Percentiles rank a stretch among this genome's conserved stretches.
Conservation (phyloP, 176 grass and related monocot genomes). For the Eleusine indica region DNA sequence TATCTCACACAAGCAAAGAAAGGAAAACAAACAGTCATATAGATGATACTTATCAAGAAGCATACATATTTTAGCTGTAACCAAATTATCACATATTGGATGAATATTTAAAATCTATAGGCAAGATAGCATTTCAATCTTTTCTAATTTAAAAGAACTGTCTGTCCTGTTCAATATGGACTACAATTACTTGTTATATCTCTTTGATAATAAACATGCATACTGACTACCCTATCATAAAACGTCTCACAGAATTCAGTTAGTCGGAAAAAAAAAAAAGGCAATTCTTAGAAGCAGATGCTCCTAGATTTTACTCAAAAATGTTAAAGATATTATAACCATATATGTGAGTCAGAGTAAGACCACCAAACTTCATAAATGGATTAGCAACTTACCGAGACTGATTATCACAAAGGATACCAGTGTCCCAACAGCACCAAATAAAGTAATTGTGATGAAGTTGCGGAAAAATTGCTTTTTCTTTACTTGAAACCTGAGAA, state of each 20-base stretch:
- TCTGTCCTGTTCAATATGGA: not conserved
- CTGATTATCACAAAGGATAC: conserved; percentile 88
- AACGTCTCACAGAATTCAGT: not conserved
- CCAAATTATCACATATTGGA: conserved; percentile 1
- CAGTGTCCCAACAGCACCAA: conserved; percentile 88
- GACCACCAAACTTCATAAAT: not conserved
- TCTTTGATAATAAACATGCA: not conserved
- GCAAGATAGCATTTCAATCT: not conserved
- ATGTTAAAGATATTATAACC: not conserved
- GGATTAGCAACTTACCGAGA: conserved; percentile 67
- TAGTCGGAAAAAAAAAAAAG: not conserved
- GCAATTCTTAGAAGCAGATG: not conserved
- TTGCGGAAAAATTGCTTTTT: conserved; percentile 98
- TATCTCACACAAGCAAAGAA: not conserved
- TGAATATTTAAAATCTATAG: conserved; percentile 9
- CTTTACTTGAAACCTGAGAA: conserved; percentile 95
- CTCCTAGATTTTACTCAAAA: not conserved
- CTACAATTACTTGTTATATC: not conserved
- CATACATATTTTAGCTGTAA: conserved; percentile 21
- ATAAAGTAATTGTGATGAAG: conserved; percentile 85
- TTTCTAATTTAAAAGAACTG: conserved; percentile 10
- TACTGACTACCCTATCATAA: not conserved
- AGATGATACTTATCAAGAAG: conserved; percentile 20
- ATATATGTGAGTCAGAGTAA: conserved; percentile 7
- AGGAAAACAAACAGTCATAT: too few relatives aligned